These are phyloP conservation scores for Emmonsia crescens DNA, from an alignment of 2,329 filamentous ascomycete genomes.

Conservation along the genomic window DNA sequence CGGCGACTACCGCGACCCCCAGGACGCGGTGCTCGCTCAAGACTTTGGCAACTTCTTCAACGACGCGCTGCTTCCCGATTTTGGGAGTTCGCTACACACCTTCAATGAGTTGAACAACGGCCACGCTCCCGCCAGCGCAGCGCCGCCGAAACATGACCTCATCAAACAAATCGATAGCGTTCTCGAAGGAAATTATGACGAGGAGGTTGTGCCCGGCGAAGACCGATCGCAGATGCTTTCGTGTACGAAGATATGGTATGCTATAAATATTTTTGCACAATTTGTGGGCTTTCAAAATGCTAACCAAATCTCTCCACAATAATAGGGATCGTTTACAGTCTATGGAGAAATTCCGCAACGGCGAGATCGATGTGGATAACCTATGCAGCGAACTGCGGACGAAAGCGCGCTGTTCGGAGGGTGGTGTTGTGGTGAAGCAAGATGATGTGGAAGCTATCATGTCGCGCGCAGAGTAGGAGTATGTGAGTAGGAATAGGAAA, in stretches of 20 bases:
- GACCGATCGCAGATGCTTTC: constrained; percentile 57
- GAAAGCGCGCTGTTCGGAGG: constrained; percentile 88
- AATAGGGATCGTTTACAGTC: constrained; percentile 78
- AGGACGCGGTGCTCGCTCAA: constrained; percentile 65
- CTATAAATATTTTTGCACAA: neutral
- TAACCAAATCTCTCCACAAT: constrained; percentile 1
- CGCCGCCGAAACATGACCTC: constrained; percentile 53
- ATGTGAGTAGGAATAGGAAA: too few species aligned
- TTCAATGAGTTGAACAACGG: constrained; percentile 26
- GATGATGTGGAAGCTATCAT: constrained; percentile 76
- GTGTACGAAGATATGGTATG: constrained; percentile 90
- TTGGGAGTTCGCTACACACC: constrained; percentile 68
- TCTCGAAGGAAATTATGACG: constrained; percentile 54
- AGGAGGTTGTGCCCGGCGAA: constrained; percentile 55
- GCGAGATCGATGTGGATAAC: constrained; percentile 86
- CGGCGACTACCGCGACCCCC: constrained; percentile 81
- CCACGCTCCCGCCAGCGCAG: constrained; percentile 9
- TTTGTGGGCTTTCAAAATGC: too few species aligned
- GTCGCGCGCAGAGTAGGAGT: constrained; percentile 29
- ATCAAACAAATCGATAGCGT: constrained; percentile 64
- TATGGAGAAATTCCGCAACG: constrained; percentile 76
- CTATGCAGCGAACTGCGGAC: constrained; percentile 87
- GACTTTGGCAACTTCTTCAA: constrained; percentile 63
- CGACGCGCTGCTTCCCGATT: constrained; percentile 69
- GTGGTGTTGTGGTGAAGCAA: constrained; percentile 78